Base-by-base conservation (phyloP, 345 rosid species). In the Bruguiera gymnorhiza region DNA sequence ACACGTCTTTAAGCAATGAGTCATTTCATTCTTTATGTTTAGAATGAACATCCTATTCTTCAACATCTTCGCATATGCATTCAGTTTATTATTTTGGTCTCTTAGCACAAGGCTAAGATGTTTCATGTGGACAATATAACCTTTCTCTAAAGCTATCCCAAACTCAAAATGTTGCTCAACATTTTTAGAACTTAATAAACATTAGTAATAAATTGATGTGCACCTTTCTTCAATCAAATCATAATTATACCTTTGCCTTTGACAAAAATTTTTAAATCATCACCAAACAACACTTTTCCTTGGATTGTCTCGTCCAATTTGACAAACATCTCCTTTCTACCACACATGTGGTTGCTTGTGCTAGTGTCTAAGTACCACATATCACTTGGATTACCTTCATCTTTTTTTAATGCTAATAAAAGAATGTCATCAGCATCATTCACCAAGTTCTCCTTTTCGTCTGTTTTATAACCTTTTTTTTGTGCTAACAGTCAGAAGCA, bases 211-310 rank as follows among this genome's bases (percentile, higher is more conserved):
- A 32, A 55, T 1, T n/a, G 0, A 13, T 23, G 54, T 0, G 43
- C 29, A 8, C 29, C 48, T 48, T 72, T 36, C 23, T 72, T 57
- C 26, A 24, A 23, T 6, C 3, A 2, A 53, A 72, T 66, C 0
- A 24, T 1, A 26, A 67, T 50, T 1, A 9, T 29, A 27, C 66
- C 31, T 72, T 57, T 72, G 1, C 69, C 66, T 48, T 55, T 30
- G 19, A 67, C n/a, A 2, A 8, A 26, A 24, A 63, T 26, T 43
- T 72, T 59, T 2, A 70, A 70, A 19, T 21, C n/a, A 58, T 77
- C 66, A 39, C 70, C 39, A 7, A 57, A 72, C 1, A 0, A 18
- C 2, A 72, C 31, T 6, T 21, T 57, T 27, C 51, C 62, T 26
- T 16, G 24, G 6, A 24, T 30, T 6, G 26, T 32, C 10, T 73